A percentile compares a stretch with the other conserved stretches of the same genome.
These are phyloP conservation scores for Plasmodium cynomolgi DNA, from an alignment of 169 alveolate genomes.

Conservation along the genomic window DNA sequence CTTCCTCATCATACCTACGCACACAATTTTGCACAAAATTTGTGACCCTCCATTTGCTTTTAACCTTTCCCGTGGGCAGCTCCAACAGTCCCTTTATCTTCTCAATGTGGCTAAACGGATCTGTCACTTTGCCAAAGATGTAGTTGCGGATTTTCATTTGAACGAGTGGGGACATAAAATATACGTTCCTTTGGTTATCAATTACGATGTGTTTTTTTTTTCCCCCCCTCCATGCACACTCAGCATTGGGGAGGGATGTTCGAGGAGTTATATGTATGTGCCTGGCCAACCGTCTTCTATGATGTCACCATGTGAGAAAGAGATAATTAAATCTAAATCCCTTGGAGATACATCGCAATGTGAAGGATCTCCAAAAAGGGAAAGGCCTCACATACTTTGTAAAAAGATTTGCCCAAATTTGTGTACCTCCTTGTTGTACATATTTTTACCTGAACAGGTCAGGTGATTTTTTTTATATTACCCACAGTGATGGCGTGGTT, in stretches of 20 bases:
- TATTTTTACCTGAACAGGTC: background rate
- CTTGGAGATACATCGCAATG: background rate
- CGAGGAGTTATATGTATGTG: too few species aligned
- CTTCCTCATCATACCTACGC: slow-evolving; percentile 4
- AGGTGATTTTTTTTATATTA: background rate
- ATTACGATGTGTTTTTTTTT: background rate
- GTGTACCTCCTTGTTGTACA: background rate
- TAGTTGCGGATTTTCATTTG: background rate
- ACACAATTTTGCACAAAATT: slow-evolving; percentile 1
- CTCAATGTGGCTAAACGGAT: slow-evolving; percentile 19
- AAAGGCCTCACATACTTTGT: background rate
- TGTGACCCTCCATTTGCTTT: background rate
- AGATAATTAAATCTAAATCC: background rate
- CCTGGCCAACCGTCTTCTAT: background rate
- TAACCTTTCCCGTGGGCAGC: background rate
- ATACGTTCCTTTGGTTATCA: background rate
- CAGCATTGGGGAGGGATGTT: background rate
- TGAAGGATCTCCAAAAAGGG: background rate
- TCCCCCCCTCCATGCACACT: background rate
- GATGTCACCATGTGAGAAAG: background rate
- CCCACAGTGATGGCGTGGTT: background rate
- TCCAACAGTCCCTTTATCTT: slow-evolving; percentile 21
- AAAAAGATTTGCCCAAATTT: background rate
- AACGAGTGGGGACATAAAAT: background rate
- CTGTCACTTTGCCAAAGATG: slow-evolving; percentile 41